Evolutionary conservation across 306 rosid species (phyloP).

Genomic region (Nissolia schottii): DNA sequence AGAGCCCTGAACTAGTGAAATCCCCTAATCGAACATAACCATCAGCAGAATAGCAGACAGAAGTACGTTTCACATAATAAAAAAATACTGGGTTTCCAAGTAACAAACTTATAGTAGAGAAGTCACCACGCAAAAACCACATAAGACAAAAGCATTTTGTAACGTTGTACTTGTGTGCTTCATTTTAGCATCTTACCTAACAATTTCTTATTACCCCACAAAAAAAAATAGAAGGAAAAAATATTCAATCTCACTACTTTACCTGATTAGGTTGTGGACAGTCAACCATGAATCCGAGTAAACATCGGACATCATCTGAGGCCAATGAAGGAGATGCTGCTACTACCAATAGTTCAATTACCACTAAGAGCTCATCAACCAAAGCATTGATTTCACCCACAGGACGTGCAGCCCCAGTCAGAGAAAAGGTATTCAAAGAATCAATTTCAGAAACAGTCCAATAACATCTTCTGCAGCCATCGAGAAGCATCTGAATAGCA

Average conservation of each 20-base stretch:
- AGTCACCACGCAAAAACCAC: not conserved
- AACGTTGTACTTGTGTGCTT: not conserved
- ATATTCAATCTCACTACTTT: slow-evolving; percentile 1
- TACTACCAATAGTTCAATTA: slow-evolving; percentile 87
- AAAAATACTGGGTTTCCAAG: not conserved
- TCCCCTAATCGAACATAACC: not conserved
- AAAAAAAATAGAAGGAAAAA: not conserved
- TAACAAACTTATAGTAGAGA: not conserved
- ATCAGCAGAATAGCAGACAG: not conserved
- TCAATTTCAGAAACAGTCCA: slow-evolving; percentile 80
- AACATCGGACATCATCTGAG: slow-evolving; percentile 75
- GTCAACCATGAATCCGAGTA: slow-evolving; percentile 95
- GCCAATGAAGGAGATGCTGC: slow-evolving; percentile 81
- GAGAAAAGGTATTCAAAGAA: slow-evolving; percentile 70
- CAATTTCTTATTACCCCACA: not conserved
- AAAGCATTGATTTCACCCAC: slow-evolving; percentile 97
- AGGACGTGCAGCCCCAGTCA: slow-evolving; percentile 62
- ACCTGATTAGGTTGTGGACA: slow-evolving; percentile 99
- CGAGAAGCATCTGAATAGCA: slow-evolving; percentile 98
- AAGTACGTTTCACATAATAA: not conserved
- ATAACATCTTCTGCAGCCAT: slow-evolving; percentile 92
- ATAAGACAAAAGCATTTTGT: slow-evolving; percentile 10
- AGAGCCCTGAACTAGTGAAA: not conserved
- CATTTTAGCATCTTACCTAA: not conserved
- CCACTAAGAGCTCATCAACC: slow-evolving; percentile 93